phyloP scores from a whole-genome alignment of 2,329 filamentous ascomycete species.

The Colletotrichum siamense region DNA sequence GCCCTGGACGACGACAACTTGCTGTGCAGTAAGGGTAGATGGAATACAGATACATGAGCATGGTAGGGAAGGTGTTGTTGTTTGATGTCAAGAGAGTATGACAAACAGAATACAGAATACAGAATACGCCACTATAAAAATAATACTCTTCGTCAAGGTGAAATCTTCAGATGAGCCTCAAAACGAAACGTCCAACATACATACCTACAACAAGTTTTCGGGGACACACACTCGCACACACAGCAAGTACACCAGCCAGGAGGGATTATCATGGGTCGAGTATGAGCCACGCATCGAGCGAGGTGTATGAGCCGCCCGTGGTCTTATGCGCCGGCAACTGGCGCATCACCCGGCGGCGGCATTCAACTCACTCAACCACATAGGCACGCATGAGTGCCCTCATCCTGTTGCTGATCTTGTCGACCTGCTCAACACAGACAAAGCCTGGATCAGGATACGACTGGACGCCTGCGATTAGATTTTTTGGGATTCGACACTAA shows the following conservation, averaged over 20 bases:
- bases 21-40: neutral
- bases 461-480: neutral
- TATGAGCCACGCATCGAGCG: neutral
- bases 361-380: neutral
- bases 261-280: neutral
- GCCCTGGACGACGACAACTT: neutral
- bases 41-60: neutral
- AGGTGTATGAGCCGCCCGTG: neutral
- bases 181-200: neutral
- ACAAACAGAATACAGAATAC: neutral
- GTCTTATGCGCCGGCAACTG: neutral
- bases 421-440: neutral
- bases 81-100: neutral
- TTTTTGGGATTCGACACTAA: neutral
- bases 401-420: neutral
- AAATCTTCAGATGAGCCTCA: neutral
- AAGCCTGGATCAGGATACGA: neutral
- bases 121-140: neutral
- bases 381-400: neutral
- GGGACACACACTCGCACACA: no score
- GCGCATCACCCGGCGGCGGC: neutral
- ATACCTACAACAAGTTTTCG: neutral
- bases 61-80: neutral
- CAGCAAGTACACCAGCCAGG: neutral
- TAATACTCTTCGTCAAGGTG: neutral